phyloP scores from a whole-genome alignment of 345 rosid species.

The Populus ilicifolia region DNA sequence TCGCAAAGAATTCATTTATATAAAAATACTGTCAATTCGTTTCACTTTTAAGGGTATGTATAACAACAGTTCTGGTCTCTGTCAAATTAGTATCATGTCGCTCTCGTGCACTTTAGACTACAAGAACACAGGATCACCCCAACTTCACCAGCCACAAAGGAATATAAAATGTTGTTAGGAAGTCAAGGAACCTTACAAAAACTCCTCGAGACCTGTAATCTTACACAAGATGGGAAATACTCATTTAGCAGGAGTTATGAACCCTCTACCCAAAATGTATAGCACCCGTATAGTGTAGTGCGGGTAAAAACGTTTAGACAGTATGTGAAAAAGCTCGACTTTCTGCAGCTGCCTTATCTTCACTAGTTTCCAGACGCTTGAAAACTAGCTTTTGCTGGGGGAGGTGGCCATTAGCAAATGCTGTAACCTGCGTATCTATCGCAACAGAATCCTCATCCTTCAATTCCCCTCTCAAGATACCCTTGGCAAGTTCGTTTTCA shows the following conservation, averaged over 20 bases:
- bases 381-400: conserved; percentile 87
- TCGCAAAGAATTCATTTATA: not conserved
- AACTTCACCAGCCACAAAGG: not conserved
- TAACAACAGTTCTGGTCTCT: not conserved
- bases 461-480: conserved; percentile 84
- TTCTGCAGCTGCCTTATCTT: conserved; percentile 30
- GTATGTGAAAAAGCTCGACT: conserved; percentile 33
- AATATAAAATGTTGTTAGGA: not conserved
- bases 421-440: conserved; percentile 70
- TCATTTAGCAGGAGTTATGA: not conserved
- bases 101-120: not conserved
- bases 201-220: not conserved
- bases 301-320: conserved; percentile 4
- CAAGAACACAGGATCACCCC: not conserved
- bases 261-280: not conserved
- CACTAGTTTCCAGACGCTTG: conserved; percentile 37
- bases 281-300: not conserved
- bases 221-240: not conserved
- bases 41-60: not conserved
- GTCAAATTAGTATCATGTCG: not conserved
- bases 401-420: conserved; percentile 66
- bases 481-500: conserved; percentile 94
- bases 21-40: not conserved
- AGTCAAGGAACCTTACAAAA: not conserved
- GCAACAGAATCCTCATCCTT: conserved; percentile 69